Evolutionary conservation across 1,284 basidiomycete species (phyloP).

Genomic region (Phylloboletellus chloephorus): DNA sequence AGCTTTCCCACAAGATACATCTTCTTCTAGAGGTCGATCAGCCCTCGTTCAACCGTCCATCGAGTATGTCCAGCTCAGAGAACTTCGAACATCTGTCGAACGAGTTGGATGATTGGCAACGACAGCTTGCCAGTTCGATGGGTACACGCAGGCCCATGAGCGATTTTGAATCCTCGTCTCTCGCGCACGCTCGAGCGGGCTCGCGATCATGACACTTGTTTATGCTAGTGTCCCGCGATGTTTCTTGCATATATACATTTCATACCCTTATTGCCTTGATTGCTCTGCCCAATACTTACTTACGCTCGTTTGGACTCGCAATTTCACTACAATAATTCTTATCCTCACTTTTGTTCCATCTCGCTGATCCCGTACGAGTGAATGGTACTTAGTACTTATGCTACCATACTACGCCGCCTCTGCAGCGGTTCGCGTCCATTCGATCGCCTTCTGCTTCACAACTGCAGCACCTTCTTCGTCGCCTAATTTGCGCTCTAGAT

Average conservation of each 20-base stretch:
- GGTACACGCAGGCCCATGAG: conserved; percentile 64
- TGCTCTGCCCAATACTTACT: conserved; percentile 33
- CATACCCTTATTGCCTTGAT: conserved; percentile 45
- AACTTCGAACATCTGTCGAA: conserved; percentile 73
- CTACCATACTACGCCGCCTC: conserved; percentile 30
- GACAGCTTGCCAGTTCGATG: conserved; percentile 72
- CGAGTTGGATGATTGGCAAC: conserved; percentile 79
- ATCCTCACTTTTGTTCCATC: conserved; percentile 13
- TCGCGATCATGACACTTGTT: conserved; percentile 57
- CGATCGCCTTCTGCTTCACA: conserved; percentile 86
- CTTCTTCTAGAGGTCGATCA: conserved; percentile 82
- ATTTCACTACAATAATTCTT: conserved; percentile 35
- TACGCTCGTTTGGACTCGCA: conserved; percentile 52
- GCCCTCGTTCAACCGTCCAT: conserved; percentile 59
- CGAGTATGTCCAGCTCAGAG: conserved; percentile 77
- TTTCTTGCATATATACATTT: conserved; percentile 44
- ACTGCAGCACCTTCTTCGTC: conserved; percentile 76
- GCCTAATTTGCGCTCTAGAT: conserved; percentile 81
- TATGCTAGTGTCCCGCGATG: conserved; percentile 26
- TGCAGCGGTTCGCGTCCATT: conserved; percentile 70
- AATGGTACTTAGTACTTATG: conserved; percentile 22
- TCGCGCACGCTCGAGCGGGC: conserved; percentile 51
- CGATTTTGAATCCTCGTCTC: conserved; percentile 56
- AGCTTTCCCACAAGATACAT: conserved; percentile 81
- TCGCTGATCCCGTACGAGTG: conserved; percentile 24